phyloP scores from a whole-genome alignment of 306 rosid genomes.

The Glycine soja region DNA sequence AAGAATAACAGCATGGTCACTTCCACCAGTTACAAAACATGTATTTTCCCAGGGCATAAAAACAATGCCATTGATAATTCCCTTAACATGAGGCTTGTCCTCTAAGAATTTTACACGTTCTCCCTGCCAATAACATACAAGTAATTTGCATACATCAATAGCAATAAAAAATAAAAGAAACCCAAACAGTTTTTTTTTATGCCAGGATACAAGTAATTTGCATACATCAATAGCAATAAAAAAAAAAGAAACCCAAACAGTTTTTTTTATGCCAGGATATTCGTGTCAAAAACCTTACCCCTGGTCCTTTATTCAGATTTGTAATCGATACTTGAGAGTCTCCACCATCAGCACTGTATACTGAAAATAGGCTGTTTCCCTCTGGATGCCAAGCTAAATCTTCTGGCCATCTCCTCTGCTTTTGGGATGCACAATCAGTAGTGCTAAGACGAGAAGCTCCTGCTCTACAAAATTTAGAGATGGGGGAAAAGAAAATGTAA shows the following conservation, averaged over 20 bases:
- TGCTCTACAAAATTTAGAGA: conserved; percentile 60
- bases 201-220: conserved; percentile 46
- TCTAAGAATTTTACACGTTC: conserved; percentile 77
- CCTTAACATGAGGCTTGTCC: conserved; percentile 90
- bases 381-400: conserved; percentile 94
- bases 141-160: conserved; percentile 40
- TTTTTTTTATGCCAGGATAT: conserved; percentile 18
- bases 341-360: conserved; percentile 85
- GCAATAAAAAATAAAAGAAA: conserved; percentile 29
- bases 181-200: conserved; percentile 33
- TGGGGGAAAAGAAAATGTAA: conserved; percentile 25
- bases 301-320: conserved; percentile 68
- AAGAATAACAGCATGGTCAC: conserved; percentile 89
- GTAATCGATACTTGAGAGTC: conserved; percentile 84
- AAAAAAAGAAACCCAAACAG: conserved; percentile 31
- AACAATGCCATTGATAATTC: conserved; percentile 80
- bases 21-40: conserved; percentile 87
- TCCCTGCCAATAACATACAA: conserved; percentile 63
- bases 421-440: conserved; percentile 70
- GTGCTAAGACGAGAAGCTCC: conserved; percentile 79
- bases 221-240: conserved; percentile 34
- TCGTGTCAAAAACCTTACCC: conserved; percentile 66
- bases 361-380: conserved; percentile 77
- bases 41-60: conserved; percentile 86
- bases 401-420: conserved; percentile 95